A percentile compares a stretch with the other conserved stretches of the same genome.
phyloP scores from a whole-genome alignment of 305 asterid genomes.

The Fraxinus xanthoxyloides region DNA sequence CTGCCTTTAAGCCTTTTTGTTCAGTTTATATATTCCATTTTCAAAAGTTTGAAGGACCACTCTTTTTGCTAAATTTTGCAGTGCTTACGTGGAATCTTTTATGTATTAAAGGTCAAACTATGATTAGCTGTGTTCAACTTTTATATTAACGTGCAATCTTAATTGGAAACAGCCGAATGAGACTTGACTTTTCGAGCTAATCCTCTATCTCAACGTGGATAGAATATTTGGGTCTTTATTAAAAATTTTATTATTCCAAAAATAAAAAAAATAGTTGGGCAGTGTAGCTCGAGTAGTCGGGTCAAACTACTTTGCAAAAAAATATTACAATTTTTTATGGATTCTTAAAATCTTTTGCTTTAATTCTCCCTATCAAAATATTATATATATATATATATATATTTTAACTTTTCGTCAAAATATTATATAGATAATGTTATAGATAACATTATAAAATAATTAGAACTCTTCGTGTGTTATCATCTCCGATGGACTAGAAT shows the following conservation, averaged over 20 bases:
- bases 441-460: no score
- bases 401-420: neutral
- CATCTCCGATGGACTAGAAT: neutral
- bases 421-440: no score
- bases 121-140: slow-evolving; percentile 2
- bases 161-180: neutral
- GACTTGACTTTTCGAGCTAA: neutral
- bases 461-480: neutral
- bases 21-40: neutral
- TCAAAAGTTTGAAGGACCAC: neutral
- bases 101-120: neutral
- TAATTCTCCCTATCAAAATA: neutral
- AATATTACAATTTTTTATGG: neutral
- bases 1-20: neutral
- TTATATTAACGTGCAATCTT: neutral
- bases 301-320: neutral
- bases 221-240: neutral
- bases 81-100: neutral
- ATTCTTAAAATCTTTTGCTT: neutral
- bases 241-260: neutral
- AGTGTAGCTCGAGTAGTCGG: neutral
- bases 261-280: neutral
- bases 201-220: neutral
- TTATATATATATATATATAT: neutral
- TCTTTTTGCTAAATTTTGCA: neutral